Evolutionary conservation across 306 rosid genomes (phyloP).

Genomic region (Cucurbita argyrosperma): DNA sequence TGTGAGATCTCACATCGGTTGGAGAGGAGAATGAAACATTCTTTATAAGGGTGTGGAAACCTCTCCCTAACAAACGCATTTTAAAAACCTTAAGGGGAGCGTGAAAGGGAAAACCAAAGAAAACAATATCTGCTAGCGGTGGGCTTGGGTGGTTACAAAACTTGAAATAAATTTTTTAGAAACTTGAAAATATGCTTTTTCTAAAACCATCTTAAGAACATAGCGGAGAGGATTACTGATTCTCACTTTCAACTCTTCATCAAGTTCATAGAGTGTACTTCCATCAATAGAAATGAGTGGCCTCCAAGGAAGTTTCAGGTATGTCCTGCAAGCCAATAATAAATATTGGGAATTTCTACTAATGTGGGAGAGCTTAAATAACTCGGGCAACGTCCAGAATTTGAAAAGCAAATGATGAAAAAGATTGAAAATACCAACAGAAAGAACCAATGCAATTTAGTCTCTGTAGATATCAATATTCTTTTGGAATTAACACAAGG

Average conservation of each 20-base stretch:
- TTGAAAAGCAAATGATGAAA: not conserved
- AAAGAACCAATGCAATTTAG: not conserved
- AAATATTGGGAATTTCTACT: not conserved
- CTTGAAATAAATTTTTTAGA: not conserved
- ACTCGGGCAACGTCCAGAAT: not conserved
- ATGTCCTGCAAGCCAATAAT: slow-evolving; percentile 41
- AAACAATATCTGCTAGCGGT: too few species aligned
- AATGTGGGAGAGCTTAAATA: not conserved
- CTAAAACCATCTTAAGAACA: not conserved
- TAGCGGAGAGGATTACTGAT: not conserved
- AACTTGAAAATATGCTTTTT: not conserved
- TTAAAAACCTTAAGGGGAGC: too few species aligned
- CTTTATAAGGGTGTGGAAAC: too few species aligned
- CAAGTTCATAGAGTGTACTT: slow-evolving; percentile 55
- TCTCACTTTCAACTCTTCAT: slow-evolving; percentile 39
- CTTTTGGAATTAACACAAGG: not conserved
- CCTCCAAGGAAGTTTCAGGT: slow-evolving; percentile 84
- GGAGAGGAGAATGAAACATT: too few species aligned
- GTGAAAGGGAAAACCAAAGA: too few species aligned
- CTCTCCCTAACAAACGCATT: too few species aligned
- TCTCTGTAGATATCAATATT: too few species aligned
- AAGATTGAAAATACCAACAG: not conserved
- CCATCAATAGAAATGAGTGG: slow-evolving; percentile 68
- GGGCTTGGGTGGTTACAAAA: not conserved
- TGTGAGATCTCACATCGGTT: too few species aligned